These are phyloP conservation scores for Phalaenopsis hybrid DNA, from an alignment of 116 monocot genomes.

Conservation along the genomic window DNA sequence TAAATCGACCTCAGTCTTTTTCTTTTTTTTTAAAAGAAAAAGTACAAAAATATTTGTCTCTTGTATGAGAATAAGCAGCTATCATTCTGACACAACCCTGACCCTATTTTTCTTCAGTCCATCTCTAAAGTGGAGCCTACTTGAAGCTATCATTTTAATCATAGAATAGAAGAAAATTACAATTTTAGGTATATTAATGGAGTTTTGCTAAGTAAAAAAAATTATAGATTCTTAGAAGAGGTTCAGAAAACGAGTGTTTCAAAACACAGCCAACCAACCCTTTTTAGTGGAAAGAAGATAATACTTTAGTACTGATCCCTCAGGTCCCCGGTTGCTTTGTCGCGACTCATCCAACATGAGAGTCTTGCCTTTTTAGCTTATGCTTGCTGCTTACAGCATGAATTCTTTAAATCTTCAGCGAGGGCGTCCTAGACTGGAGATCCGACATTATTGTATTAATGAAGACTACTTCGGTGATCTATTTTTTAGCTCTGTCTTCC, in stretches of 20 bases:
- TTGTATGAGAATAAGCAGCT: slow-evolving; percentile 2
- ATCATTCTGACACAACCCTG: neutral
- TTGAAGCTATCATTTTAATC: slow-evolving; percentile 7
- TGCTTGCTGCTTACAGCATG: too few relatives aligned
- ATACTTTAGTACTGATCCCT: too few relatives aligned
- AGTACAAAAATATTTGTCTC: slow-evolving; percentile 4
- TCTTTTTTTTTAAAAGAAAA: neutral
- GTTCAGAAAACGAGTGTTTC: neutral
- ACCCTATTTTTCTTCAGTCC: neutral
- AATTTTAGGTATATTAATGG: neutral
- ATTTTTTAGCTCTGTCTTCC: too few relatives aligned
- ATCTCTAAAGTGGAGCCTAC: slow-evolving; percentile 7
- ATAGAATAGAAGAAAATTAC: neutral
- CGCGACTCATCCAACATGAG: neutral
- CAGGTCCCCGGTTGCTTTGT: too few relatives aligned
- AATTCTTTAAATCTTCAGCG: too few relatives aligned
- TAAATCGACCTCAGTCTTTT: neutral
- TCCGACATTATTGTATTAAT: too few relatives aligned
- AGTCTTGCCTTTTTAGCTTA: too few relatives aligned
- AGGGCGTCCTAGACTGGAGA: too few relatives aligned
- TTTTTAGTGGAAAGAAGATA: too few relatives aligned
- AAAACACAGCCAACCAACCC: neutral
- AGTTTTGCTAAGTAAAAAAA: neutral
- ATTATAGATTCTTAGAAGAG: neutral
- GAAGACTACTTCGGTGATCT: too few relatives aligned